These are phyloP conservation scores for Flaveria trinervia DNA, from an alignment of 129 eudicot genomes.

Conservation along the genomic window DNA sequence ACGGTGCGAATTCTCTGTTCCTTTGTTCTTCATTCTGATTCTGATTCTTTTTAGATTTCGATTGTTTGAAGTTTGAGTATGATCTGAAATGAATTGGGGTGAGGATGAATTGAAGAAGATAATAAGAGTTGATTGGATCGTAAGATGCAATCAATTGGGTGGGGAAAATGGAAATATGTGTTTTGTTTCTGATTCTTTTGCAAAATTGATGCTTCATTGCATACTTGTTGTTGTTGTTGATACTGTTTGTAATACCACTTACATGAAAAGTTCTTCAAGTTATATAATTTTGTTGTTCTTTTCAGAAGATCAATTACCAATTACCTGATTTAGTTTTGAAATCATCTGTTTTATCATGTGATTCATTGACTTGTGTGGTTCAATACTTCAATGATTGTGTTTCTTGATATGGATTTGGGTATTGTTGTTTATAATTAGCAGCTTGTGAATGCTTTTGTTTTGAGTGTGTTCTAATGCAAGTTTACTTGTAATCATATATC, in stretches of 20 bases:
- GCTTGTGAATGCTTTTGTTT: slow-evolving; percentile 2
- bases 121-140: slow-evolving; percentile 53
- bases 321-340: slow-evolving; percentile 1
- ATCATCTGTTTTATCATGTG: background rate
- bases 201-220: slow-evolving; percentile 34
- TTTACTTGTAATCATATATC: slow-evolving; percentile 29
- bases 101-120: slow-evolving; percentile 31
- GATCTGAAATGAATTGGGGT: slow-evolving; percentile 28
- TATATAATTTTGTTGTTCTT: slow-evolving; percentile 29
- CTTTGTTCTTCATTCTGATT: slow-evolving; percentile 29
- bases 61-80: slow-evolving; percentile 18
- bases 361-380: slow-evolving; percentile 14
- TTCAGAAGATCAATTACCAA: slow-evolving; percentile 5
- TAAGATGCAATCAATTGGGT: slow-evolving; percentile 34
- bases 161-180: slow-evolving; percentile 12
- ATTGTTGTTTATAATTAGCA: background rate
- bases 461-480: slow-evolving; percentile 33
- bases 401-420: slow-evolving; percentile 13
- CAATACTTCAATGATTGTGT: background rate
- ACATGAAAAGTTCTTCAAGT: slow-evolving; percentile 33
- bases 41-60: slow-evolving; percentile 28
- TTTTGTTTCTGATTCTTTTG: slow-evolving; percentile 30
- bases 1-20: slow-evolving; percentile 41
- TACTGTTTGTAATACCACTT: slow-evolving; percentile 33
- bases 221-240: slow-evolving; percentile 39